Base-by-base conservation (phyloP, 176 grass and related monocot genomes). In the Bothriochloa decipiens region DNA sequence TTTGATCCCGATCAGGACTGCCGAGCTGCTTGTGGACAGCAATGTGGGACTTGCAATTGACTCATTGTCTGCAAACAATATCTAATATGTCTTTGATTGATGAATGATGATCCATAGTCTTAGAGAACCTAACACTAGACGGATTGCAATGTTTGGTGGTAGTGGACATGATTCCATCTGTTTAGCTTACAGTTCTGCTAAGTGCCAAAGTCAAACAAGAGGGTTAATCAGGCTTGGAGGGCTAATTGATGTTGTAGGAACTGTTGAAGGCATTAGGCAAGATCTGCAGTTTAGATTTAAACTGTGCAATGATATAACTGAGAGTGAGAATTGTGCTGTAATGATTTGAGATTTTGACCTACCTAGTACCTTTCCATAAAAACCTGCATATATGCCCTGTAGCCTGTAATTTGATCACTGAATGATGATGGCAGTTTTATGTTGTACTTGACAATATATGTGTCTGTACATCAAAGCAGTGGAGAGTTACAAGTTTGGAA, bases 401-500 rank as follows among this genome's bases (percentile, higher is more conserved):
- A 39, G 28, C 45, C 5, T 84, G 46, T 85, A 79, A 49, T 25
- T 63, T 85, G 39, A 62, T 68, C n/a, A 25, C 8, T 10, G 77
- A 46, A 20, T 16, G 72, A 40, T 40, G 6, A 40, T 40, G 39
- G 5, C 39, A 8, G 5, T 40, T 40, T 40, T 40, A 40, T 4
- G 6, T 40, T 11, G n/a, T n/a, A 9, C 27, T 64, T 89, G 12
- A 57, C 15, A 20, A 65, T 42, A 63, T 60, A 45, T 71, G 27
- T 77, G 28, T 74, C 10, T 82, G 37, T 15, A 45, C 20, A 26
- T 36, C 6, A 63, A 82, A 46, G 26, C 28, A 61, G 32, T 49
- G 2, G 47, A 58, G 9, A 76, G 61, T 27, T 68, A 10, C 35
- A 60, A 68, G 12, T 81, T 58, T 39, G 17, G 53, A 81, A 75